Conservation (phyloP, 352 stramenopile species). For the Globisporangium solare region DNA sequence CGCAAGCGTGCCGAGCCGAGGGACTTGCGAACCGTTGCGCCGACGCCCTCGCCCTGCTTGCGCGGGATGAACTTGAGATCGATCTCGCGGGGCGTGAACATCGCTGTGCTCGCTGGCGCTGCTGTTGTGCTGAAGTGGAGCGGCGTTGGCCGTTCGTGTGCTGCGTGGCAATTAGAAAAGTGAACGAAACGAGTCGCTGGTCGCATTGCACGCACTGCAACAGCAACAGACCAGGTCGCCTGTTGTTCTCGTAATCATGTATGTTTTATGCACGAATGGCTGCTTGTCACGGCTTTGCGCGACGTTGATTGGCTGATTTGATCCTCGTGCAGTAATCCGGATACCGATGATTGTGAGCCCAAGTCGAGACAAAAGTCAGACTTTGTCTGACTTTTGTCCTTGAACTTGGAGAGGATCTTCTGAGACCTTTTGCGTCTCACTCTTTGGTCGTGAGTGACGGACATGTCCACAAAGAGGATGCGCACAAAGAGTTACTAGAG, state of each 20-base stretch:
- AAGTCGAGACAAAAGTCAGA: no score
- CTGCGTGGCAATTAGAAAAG: background rate
- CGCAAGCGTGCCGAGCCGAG: constrained; percentile 25
- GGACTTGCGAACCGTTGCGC: constrained; percentile 30
- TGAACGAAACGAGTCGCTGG: background rate
- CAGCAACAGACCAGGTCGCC: no score
- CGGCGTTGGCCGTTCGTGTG: background rate
- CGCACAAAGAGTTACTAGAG: no score
- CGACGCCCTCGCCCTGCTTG: constrained; percentile 32
- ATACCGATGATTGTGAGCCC: no score
- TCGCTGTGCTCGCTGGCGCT: no score
- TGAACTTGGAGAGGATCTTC: background rate
- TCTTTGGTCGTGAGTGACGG: no score
- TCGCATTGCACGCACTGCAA: background rate
- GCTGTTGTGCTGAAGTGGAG: no score
- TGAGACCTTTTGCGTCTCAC: no score
- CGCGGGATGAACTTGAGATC: constrained; percentile 18
- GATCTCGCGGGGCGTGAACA: background rate
- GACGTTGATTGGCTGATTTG: background rate
- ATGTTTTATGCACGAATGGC: background rate
- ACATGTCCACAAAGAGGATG: no score
- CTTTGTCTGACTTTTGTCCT: no score
- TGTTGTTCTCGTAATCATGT: background rate
- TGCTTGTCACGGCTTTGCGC: background rate
- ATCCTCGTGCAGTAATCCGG: background rate